phyloP scores from a whole-genome alignment of 192 early-diverging fungal genomes.

The Endogone sp. region DNA sequence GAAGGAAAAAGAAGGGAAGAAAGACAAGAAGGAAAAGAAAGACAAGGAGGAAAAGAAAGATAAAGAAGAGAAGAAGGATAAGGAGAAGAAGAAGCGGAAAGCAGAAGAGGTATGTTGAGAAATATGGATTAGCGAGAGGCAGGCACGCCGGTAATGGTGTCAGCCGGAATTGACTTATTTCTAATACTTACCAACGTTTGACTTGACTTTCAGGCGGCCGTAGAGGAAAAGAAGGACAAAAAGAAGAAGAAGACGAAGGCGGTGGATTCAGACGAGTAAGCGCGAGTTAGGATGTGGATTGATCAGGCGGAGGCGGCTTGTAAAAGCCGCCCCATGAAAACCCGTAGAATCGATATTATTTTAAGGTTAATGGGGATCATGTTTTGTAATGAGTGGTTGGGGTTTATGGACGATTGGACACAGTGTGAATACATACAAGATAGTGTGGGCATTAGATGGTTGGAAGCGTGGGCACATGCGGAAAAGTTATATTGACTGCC shows the following conservation, averaged over 20 bases:
- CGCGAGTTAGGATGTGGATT: no score
- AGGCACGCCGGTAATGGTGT: neutral
- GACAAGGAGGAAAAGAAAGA: constrained; percentile 10
- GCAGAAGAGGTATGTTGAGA: constrained; percentile 25
- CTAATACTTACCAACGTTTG: constrained; percentile 8
- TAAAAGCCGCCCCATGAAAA: no score
- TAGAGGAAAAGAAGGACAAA: constrained; percentile 33
- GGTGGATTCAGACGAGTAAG: constrained; percentile 14
- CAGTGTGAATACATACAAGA: no score
- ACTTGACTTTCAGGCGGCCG: constrained; percentile 28
- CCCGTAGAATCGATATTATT: no score
- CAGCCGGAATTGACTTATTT: no score
- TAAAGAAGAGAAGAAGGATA: constrained; percentile 21
- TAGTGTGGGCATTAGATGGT: no score
- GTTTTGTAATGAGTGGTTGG: no score
- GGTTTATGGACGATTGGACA: no score
- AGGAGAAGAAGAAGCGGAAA: constrained; percentile 26
- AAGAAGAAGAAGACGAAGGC: constrained; percentile 35
- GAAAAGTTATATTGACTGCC: neutral
- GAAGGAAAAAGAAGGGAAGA: constrained; percentile 2
- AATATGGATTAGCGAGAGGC: constrained; percentile 25
- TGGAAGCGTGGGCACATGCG: no score
- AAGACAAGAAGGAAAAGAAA: constrained; percentile 42
- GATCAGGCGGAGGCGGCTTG: no score
- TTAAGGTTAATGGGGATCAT: no score